Base-by-base conservation (phyloP, 2,329 filamentous ascomycete species). In the Aspergillaceae sp. region DNA sequence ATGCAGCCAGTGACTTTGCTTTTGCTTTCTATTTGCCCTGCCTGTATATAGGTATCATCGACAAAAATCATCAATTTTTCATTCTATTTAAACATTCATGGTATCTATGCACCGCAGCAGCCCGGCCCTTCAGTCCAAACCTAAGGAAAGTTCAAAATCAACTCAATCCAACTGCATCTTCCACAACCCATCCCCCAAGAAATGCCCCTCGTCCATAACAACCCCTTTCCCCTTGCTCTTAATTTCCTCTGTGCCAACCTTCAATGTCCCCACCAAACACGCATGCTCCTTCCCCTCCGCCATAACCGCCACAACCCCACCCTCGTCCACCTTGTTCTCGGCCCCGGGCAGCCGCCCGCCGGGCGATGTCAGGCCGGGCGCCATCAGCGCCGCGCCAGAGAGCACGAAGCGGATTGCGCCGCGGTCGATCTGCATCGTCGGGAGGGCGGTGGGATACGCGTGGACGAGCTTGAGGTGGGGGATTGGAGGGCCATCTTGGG, bases 371-470 rank as follows among this genome's bases (percentile, higher is more conserved):
- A 98, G 69, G 0, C 92, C 92, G 0, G 92, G 92, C 1, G 89
- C 91, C 92, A 98, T 98, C 52, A 98, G 82, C 9, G 91, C 88
- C 1, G 92, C 92, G 40, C 92, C 92, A 1, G 83, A 87, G 1
- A 98, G 79, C 28, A 98, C 91, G 71, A 98, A 98, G 50, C 92
- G 87, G 62, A 98, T 97, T 4, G 92, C 92, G 51, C 92, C 92
- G 42, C 92, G 82, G 68, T 98, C 92, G 66, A 97, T 94, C 48
- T 90, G 84, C 48, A 98, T 76, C 44, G 80, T 84, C 11, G 86
- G 83, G 66, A 98, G 91, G 48, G 82, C 85, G 56, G 81, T 74
- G 7, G 92, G 92, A 72, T 91, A 97, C 57, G 84, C 80, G 75
- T 98, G 92, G 34, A 98, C 82, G 59, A 97, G 82, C 41, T 79